A percentile compares a stretch with the other conserved stretches of the same genome.
Evolutionary conservation across 208 protist species (phyloP).

Genomic region (Naegleria fowleri): DNA sequence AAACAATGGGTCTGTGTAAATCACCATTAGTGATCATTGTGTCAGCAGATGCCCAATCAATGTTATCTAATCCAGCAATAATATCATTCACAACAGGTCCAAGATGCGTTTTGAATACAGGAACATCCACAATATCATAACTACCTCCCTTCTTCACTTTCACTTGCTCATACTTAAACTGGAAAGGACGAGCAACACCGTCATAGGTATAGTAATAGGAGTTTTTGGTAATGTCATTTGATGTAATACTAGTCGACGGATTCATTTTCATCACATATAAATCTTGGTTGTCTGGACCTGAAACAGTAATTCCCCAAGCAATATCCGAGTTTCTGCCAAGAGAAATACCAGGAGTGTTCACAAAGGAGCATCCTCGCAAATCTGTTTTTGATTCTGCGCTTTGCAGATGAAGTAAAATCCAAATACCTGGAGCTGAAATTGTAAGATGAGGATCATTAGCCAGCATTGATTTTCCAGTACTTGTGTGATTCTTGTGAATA

Average conservation of each 20-base stretch:
- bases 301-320: neutral
- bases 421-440: conserved; percentile 12
- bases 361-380: neutral
- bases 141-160: conserved; percentile 5
- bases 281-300: neutral
- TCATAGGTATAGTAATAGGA: neutral
- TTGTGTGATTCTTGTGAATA: neutral
- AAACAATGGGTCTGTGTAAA: neutral
- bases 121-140: neutral
- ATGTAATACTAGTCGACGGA: neutral
- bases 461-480: neutral
- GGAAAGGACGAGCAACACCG: neutral
- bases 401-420: neutral
- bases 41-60: neutral
- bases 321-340: conserved; percentile 18
- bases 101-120: neutral
- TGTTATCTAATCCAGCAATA: neutral
- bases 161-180: neutral
- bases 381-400: neutral
- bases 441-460: conserved; percentile 15
- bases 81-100: neutral
- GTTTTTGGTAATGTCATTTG: neutral
- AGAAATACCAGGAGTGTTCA: neutral
- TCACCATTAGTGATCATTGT: neutral
- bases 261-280: conserved; percentile 8